Percentiles rank a stretch among this genome's conserved stretches.
phyloP scores from a whole-genome alignment of 2,329 filamentous ascomycete species.

The Coniella vitis region DNA sequence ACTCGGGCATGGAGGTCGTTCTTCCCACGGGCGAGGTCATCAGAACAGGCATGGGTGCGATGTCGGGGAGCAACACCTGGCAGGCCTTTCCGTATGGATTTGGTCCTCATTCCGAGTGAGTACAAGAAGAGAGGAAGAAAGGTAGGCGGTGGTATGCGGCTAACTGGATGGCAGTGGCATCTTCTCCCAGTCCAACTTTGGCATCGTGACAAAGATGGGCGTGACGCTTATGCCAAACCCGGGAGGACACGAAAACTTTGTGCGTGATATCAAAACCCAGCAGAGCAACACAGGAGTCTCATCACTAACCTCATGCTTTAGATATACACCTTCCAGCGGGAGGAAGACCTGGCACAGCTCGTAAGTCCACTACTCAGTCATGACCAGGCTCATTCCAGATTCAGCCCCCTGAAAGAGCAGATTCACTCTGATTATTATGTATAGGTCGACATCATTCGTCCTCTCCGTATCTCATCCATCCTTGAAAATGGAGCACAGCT shows the following conservation, averaged over 20 bases:
- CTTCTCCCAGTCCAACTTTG: conserved; percentile 43
- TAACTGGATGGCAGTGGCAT: conserved; percentile 27
- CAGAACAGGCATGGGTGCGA: conserved; percentile 34
- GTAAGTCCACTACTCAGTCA: conserved; percentile 21
- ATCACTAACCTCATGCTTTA: conserved; percentile 27
- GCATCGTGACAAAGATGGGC: conserved; percentile 47
- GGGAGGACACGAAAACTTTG: conserved; percentile 36
- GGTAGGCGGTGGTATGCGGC: neutral
- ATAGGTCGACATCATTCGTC: conserved; percentile 30
- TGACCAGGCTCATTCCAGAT: no score
- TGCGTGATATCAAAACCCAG: conserved; percentile 16
- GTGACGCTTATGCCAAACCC: conserved; percentile 47
- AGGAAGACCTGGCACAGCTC: conserved; percentile 40
- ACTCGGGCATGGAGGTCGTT: conserved; percentile 37
- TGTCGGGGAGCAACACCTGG: conserved; percentile 33
- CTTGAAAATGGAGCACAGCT: conserved; percentile 41
- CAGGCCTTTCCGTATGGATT: conserved; percentile 36
- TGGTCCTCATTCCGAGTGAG: conserved; percentile 27
- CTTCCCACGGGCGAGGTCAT: conserved; percentile 35
- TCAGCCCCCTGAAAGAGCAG: no score
- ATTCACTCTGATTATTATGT: neutral
- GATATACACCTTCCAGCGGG: conserved; percentile 37
- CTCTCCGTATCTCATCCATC: conserved; percentile 26
- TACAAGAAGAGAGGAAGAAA: no score
- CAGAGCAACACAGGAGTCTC: neutral